Evolutionary conservation across 176 grass and related monocot species (phyloP).

Genomic region (Oryza brachyantha): DNA sequence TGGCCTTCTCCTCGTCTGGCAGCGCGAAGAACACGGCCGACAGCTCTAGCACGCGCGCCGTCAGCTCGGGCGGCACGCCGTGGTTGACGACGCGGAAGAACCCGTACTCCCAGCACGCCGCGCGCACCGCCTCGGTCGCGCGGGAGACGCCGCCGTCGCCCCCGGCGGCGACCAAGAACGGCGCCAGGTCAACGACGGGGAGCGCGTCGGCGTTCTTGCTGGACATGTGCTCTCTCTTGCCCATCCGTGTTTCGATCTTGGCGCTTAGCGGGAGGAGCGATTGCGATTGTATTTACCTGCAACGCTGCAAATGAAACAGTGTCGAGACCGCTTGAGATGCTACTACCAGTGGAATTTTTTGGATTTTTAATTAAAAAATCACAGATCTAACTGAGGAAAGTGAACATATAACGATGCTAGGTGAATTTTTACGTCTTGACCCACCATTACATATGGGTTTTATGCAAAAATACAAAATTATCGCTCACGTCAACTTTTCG

Average conservation of each 20-base stretch:
- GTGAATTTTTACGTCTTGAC: too few relatives aligned
- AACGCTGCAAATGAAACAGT: background rate
- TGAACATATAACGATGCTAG: too few relatives aligned
- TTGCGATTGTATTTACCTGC: too few relatives aligned
- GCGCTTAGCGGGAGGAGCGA: too few relatives aligned
- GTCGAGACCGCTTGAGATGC: too few relatives aligned
- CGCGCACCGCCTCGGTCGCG: conserved; percentile 16
- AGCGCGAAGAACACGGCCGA: conserved; percentile 36
- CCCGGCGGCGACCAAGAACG: background rate
- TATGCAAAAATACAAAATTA: too few relatives aligned
- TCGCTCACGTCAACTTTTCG: too few relatives aligned
- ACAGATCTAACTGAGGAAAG: too few relatives aligned
- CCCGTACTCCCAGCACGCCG: conserved; percentile 28
- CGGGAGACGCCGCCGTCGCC: background rate
- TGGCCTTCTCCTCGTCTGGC: conserved; percentile 38
- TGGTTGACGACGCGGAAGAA: conserved; percentile 55
- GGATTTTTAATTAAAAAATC: too few relatives aligned
- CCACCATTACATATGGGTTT: too few relatives aligned
- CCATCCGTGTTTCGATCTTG: background rate
- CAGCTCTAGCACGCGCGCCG: conserved; percentile 28
- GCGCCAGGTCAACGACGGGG: conserved; percentile 31
- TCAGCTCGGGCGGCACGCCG: conserved; percentile 16
- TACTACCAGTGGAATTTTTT: too few relatives aligned
- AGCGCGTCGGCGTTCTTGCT: background rate
- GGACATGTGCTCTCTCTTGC: background rate